These are phyloP conservation scores for Septoria petroselini DNA, from an alignment of 2,329 filamentous ascomycete species.

Conservation along the genomic window DNA sequence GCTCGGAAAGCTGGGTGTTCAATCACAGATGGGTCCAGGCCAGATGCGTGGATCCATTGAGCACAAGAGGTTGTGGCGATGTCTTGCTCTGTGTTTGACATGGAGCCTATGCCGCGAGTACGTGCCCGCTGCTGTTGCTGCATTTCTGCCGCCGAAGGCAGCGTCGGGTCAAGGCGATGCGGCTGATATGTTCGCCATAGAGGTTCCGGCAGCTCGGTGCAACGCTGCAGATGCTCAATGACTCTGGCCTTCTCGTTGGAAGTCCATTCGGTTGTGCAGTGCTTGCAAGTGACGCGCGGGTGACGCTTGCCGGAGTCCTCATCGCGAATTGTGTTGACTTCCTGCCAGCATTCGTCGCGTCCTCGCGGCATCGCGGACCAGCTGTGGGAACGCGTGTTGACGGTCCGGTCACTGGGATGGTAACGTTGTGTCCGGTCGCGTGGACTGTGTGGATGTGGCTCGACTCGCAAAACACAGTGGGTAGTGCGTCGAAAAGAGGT, in stretches of 20 bases:
- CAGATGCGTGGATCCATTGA: conserved; percentile 27
- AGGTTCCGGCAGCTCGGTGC: conserved; percentile 25
- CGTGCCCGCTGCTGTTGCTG: conserved; percentile 29
- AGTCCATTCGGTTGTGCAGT: conserved; percentile 28
- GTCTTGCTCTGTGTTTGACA: conserved; percentile 27
- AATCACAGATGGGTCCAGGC: conserved; percentile 20
- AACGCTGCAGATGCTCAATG: conserved; percentile 29
- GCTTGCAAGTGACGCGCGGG: conserved; percentile 30
- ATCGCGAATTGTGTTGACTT: conserved; percentile 27
- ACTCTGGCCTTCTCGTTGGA: conserved; percentile 29
- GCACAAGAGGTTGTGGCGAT: conserved; percentile 27
- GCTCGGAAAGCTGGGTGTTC: conserved; percentile 28
- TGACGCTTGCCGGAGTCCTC: conserved; percentile 30
- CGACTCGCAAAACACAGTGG: conserved; percentile 2
- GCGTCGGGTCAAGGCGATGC: conserved; percentile 27
- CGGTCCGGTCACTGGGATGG: not conserved
- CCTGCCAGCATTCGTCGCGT: conserved; percentile 29
- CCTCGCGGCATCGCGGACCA: conserved; percentile 26
- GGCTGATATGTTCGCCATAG: conserved; percentile 30
- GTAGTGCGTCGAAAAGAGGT: not conserved
- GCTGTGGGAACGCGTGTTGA: not conserved
- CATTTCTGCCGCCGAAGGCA: conserved; percentile 27
- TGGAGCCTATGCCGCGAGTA: conserved; percentile 27
- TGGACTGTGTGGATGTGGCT: conserved; percentile 10
- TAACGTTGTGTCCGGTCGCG: not conserved